Evolutionary conservation across 805 yeast species (phyloP), one percentile per base, ranked within the genome.

Genomic region (Lipomyces sp.): DNA sequence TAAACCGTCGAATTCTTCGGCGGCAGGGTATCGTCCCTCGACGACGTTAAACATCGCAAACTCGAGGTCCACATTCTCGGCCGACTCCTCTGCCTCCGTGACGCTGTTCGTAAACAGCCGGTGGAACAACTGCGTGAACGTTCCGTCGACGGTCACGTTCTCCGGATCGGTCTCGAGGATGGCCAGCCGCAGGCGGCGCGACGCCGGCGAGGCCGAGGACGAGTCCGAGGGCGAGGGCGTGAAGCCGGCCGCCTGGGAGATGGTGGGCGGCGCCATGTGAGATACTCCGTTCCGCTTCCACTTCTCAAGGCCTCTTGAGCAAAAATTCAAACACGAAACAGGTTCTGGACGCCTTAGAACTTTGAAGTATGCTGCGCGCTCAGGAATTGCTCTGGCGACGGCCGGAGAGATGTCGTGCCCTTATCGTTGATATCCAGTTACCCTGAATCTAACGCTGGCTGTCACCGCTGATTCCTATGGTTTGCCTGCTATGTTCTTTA

Each of bases 161-260:
- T 51, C 58, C 2, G 66, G 65, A 46, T 69, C 73, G 16, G 71
- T 57, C 51, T 69, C 71, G 28, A 69, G 58, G n/a, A 69, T 64
- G 13, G 70, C 70, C 10, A 60, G 36, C 10, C 52, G 49, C n/a
- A 53, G 41, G 13, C n/a, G 33, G 18, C 43, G 43, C 26, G 13
- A 14, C 10, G 37, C n/a, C 3, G 38, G n/a, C 16, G 43, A 13
- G 6, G 28, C 23, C 22, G 19, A 10, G 16, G 5, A 26, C 19
- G 3, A 32, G 35, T 16, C 2, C 19, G 18, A 24, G 46, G 14
- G 6, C n/a, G n/a, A 7, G 43, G 29, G 7, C 36, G 13, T 8
- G 24, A 14, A 2, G 45, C 33, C 10, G 42, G 31, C 4, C 31
- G 18, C 34, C 18, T 31, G n/a, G 19, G 28, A 21, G 16, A 26